Percentiles rank a stretch among this genome's conserved stretches.
These are phyloP conservation scores for Aureoboletus auriporus DNA, from an alignment of 768 basidiomycete genomes.

Conservation along the genomic window DNA sequence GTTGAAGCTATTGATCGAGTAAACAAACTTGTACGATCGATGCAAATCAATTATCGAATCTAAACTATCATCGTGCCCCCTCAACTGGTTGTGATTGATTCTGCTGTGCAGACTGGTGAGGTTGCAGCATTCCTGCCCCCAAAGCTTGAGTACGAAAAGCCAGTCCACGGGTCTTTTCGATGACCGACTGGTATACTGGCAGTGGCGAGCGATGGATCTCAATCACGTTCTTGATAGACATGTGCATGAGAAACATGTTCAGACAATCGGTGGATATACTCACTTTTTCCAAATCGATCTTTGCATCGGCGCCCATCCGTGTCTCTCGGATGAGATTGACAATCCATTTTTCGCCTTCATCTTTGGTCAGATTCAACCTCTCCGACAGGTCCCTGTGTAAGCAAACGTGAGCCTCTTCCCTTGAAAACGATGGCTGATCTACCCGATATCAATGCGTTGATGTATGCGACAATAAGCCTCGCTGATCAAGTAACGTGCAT, in stretches of 20 bases:
- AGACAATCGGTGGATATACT: not conserved
- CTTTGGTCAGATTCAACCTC: constrained; percentile 86
- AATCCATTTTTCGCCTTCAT: constrained; percentile 99
- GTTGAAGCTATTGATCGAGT: too few relatives aligned
- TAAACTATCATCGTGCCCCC: constrained; percentile 20
- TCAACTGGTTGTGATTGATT: constrained; percentile 29
- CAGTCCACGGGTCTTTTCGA: constrained; percentile 92
- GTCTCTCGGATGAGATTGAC: constrained; percentile 98
- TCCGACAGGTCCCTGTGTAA: constrained; percentile 78
- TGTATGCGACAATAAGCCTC: constrained; percentile 99
- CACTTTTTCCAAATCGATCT: constrained; percentile 96
- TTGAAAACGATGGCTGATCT: constrained; percentile 17
- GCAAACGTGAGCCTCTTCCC: not conserved
- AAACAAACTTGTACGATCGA: too few relatives aligned
- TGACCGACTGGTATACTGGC: constrained; percentile 90
- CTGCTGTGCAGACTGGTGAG: constrained; percentile 28
- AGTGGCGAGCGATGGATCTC: constrained; percentile 88
- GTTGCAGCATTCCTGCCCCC: constrained; percentile 65
- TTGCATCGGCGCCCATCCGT: constrained; percentile 93
- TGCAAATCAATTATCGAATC: too few relatives aligned
- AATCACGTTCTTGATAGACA: constrained; percentile 77
- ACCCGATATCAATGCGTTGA: constrained; percentile 87
- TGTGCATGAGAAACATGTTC: constrained; percentile 3
- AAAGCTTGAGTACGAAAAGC: constrained; percentile 88
- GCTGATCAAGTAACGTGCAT: constrained; percentile 91